Percentiles rank a stretch among this genome's conserved stretches.
phyloP scores from a whole-genome alignment of 371 early-diverging fungal genomes.

The Saksenaea oblongispora region DNA sequence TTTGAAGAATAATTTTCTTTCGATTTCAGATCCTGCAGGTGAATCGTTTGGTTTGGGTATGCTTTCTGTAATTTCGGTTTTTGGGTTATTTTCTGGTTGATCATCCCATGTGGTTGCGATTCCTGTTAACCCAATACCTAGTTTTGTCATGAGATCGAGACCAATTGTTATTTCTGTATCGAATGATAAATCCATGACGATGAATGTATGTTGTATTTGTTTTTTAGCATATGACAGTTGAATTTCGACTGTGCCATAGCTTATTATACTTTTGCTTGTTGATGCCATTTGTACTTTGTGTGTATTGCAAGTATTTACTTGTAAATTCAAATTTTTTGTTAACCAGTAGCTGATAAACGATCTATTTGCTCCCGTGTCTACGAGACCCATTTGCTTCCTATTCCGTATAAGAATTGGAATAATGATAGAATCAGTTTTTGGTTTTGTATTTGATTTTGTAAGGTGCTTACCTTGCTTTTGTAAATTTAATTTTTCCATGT shows the following conservation, averaged over 20 bases:
- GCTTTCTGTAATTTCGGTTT: not conserved
- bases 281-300: no score
- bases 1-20: no score
- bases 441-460: not conserved
- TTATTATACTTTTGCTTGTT: no score
- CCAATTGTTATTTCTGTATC: slow-evolving; percentile 10
- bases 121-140: slow-evolving; percentile 12
- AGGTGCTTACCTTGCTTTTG: not conserved
- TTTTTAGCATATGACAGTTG: no score
- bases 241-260: no score
- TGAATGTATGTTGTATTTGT: no score
- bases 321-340: no score
- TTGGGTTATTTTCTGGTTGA: not conserved
- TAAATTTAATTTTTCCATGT: not conserved
- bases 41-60: not conserved
- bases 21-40: no score
- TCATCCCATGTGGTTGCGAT: slow-evolving; percentile 8
- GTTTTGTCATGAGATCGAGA: slow-evolving; percentile 8
- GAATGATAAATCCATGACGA: no score
- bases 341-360: no score
- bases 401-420: not conserved
- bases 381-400: not conserved
- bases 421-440: not conserved
- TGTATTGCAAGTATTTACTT: no score
- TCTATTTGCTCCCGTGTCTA: no score